Conservation (phyloP, 2,329 filamentous ascomycete species). For the Aureobasidium vineae region DNA sequence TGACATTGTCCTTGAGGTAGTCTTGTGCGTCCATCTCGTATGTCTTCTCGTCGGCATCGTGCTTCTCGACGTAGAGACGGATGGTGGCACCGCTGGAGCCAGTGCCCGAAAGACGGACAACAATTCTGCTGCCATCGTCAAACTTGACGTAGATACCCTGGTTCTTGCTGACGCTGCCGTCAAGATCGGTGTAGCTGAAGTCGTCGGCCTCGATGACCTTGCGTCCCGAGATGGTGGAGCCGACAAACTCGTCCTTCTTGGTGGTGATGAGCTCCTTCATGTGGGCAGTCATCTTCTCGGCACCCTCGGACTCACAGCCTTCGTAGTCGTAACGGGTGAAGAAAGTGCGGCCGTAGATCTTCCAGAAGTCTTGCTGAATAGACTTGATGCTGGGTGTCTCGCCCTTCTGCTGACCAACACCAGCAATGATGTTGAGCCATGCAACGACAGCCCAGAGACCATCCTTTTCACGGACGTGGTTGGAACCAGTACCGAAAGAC, state of each 20-base stretch:
- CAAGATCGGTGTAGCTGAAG: slow-evolving; percentile 98
- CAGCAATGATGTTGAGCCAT: slow-evolving; percentile 98
- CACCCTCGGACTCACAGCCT: slow-evolving; percentile 85
- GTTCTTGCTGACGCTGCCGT: slow-evolving; percentile 91
- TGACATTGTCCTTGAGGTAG: slow-evolving; percentile 87
- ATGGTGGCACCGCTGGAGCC: slow-evolving; percentile 95
- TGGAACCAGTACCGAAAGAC: slow-evolving; percentile 95
- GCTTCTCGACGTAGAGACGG: slow-evolving; percentile 94
- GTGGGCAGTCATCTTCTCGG: slow-evolving; percentile 82
- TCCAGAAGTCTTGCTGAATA: slow-evolving; percentile 98
- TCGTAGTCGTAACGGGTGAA: slow-evolving; percentile 99
- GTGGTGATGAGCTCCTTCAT: slow-evolving; percentile 73
- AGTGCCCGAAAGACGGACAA: slow-evolving; percentile 91
- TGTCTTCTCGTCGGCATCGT: slow-evolving; percentile 75
- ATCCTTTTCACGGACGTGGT: slow-evolving; percentile 99
- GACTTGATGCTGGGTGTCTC: slow-evolving; percentile 89
- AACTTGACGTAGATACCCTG: slow-evolving; percentile 95
- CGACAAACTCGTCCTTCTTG: slow-evolving; percentile 71
- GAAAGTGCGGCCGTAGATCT: slow-evolving; percentile 92
- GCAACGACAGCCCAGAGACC: slow-evolving; percentile 96
- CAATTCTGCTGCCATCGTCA: slow-evolving; percentile 89
- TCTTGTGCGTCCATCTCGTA: slow-evolving; percentile 85
- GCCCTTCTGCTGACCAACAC: slow-evolving; percentile 76
- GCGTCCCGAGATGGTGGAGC: slow-evolving; percentile 75
- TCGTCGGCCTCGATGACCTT: slow-evolving; percentile 89